Conservation (phyloP, 768 basidiomycete genomes). For the Lanmaoa rubissima region DNA sequence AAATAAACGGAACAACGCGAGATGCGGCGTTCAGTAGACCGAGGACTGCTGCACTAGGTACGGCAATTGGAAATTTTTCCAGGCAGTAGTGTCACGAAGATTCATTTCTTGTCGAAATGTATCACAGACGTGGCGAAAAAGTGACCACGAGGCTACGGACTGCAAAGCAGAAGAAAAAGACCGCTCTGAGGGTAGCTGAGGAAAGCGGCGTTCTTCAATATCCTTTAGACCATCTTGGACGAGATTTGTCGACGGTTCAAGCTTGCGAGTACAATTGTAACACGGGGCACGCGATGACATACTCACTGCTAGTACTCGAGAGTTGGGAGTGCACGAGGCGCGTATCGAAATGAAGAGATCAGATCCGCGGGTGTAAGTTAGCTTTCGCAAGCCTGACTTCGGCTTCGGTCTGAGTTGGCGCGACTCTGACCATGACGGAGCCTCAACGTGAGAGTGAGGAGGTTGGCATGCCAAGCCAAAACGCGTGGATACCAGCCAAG, state of each 20-base stretch:
- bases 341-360: constrained; percentile 19
- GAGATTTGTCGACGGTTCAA: not conserved
- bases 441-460: not conserved
- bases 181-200: not conserved
- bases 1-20: constrained; percentile 17
- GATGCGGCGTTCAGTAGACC: constrained; percentile 12
- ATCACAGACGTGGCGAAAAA: constrained; percentile 7
- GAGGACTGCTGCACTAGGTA: constrained; percentile 9
- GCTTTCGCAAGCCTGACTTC: constrained; percentile 9
- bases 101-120: constrained; percentile 7
- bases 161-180: not conserved
- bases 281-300: constrained; percentile 5
- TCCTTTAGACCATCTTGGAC: not conserved
- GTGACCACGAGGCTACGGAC: not conserved
- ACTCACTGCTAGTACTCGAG: constrained; percentile 4
- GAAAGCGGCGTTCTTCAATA: not conserved
- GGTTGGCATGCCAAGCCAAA: not conserved
- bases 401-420: constrained; percentile 22
- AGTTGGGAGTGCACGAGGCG: constrained; percentile 26
- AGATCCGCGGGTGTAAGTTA: constrained; percentile 35
- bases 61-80: constrained; percentile 20
- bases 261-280: not conserved
- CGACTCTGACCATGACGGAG: constrained; percentile 4
- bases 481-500: not conserved
- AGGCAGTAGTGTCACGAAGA: constrained; percentile 4